Evolutionary conservation across 306 rosid species (phyloP), one percentile per base, ranked within the genome.

Genomic region (Vachellia pachyceras): DNA sequence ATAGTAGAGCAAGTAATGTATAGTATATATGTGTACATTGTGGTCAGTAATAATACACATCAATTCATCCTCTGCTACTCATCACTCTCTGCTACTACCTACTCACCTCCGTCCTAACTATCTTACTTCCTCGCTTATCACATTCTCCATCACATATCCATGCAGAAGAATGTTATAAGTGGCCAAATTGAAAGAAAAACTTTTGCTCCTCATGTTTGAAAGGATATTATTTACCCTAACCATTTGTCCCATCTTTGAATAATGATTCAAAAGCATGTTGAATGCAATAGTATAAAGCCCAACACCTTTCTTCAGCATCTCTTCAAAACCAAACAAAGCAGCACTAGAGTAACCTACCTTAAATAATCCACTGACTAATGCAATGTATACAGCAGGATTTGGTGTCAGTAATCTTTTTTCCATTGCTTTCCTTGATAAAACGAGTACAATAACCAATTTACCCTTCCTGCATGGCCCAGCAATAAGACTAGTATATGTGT

Each of bases 121-220:
- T n/a, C n/a, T n/a, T n/a, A n/a, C n/a, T n/a, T n/a, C n/a, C n/a
- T n/a, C n/a, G n/a, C n/a, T n/a, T n/a, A n/a, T n/a, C n/a, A n/a
- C n/a, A n/a, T n/a, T n/a, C n/a, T n/a, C n/a, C n/a, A n/a, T n/a
- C n/a, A n/a, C n/a, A n/a, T n/a, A n/a, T n/a, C 90, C 93, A 89
- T 86, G 97, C 83, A 92, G 70, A 69, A 92, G 90, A 86, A 89
- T 92, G 58, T 92, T 92, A 82, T 82, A 92, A 36, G 95, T 87
- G 63, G 87, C 77, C 86, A 90, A 78, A 84, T 75, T 86, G 80
- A 90, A 92, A 70, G 67, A 18, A 72, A 90, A 66, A 74, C 42
- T 72, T 68, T 78, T 86, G 55, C 82, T 84, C 79, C 77, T 85
- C 91, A 91, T 89, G 54, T 82, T 69, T 66, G 92, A 88, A 84